Evolutionary conservation across 2,329 filamentous ascomycete genomes (phyloP), one percentile per base, ranked within the genome.

Genomic region (Myriosclerotinia duriaeana): DNA sequence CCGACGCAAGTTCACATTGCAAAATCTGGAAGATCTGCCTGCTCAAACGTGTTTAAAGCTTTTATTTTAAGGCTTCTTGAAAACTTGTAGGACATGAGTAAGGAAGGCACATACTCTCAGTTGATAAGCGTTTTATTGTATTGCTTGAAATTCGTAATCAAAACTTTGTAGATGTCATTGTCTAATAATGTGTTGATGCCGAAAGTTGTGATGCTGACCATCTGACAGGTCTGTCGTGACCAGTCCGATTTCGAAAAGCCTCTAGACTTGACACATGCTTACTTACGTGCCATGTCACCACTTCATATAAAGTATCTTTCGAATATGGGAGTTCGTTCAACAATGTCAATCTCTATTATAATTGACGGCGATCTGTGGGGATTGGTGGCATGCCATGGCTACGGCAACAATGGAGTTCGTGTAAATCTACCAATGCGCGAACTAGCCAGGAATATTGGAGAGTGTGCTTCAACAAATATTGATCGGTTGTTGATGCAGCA

Each of bases 291-390:
- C 69, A 96, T 96, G 86, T 96, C 92, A 0, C 92, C 93, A 0
- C 93, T 96, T 55, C 92, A 96, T 74, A 77, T 96, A 65, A 96
- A 96, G 74, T 97, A 96, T 72, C 81, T 97, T 5, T 84, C 80
- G 11, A 93, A 97, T 75, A 97, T 97, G 93, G 89, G 88, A 9
- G 92, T 96, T 0, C 87, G 92, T 20, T 92, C 92, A 0, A 96
- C 92, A 70, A 97, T 97, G 92, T 96, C 92, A 0, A 93, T 97
- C 68, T 96, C 92, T 0, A 91, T 96, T 74, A 95, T 92, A 70
- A 91, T 91, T 0, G 95, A 96, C 72, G 83, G 85, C 71, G 90
- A 96, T 72, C 79, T 97, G 0, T 97, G 93, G 93, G 93, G 93
- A 0, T 79, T 97, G 38, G 92, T 97, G 50, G 88, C 92, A 1